Evolutionary conservation across 2,329 filamentous ascomycete genomes (phyloP), one percentile per base, ranked within the genome.

Genomic region (Penicillium sp.): DNA sequence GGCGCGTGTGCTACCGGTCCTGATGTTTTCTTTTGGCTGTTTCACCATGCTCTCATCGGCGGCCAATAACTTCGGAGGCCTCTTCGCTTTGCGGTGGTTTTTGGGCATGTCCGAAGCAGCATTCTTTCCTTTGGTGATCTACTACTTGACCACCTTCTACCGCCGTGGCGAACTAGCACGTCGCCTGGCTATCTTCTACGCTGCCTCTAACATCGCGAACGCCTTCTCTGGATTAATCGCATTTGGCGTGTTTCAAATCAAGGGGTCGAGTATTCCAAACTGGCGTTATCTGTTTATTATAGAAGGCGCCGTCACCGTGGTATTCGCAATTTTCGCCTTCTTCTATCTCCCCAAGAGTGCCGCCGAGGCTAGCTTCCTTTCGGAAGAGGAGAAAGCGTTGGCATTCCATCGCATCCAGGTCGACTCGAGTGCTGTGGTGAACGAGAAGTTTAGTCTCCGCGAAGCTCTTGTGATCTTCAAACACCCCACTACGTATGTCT

Each of bases 371-470:
- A 78, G 72, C 1, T 92, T 92, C 67, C 78, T 92, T 21, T 85
- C 73, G 55, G 78, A 83, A 2, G 84, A 86, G 1, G 88, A 93
- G 70, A 88, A 86, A 67, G 77, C 80, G 9, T 81, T 92, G 0
- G 90, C 89, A 3, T 88, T 85, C 66, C 84, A 86, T 66, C 86
- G 90, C n/a, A 89, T 92, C 61, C 87, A 89, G 61, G 82, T 91
- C 51, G 90, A 93, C 70, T 88, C 85, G 7, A 91, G 88, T 2
- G 85, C 88, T 0, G 77, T 83, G 0, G 84, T 86, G 19, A 82
- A 84, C 62, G 82, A 85, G 57, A 72, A 80, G 48, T 85, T 86
- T 69, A 73, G 77, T 39, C 68, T 86, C 31, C 77, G 77, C 33
- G 79, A 84, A 39, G 78, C 83, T 1, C 61, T 85, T 9, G 70